Evolutionary conservation across 148 eudicot species (phyloP), one percentile per base, ranked within the genome.

Genomic region (Fallopia convolvulus): DNA sequence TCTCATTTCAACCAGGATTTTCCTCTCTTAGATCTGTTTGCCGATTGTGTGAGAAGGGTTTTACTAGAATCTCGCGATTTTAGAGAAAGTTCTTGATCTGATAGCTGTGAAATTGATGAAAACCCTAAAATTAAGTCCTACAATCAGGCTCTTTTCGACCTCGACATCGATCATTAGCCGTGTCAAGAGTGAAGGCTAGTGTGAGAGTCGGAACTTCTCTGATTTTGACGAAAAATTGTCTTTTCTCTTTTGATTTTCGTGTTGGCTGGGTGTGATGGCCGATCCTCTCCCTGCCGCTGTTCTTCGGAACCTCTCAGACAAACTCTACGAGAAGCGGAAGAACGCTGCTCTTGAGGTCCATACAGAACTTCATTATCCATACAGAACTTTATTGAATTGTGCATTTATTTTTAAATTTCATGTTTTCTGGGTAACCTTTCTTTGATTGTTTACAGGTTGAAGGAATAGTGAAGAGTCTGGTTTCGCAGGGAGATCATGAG

Each of bases 331-430:
- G 87, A 95, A 95, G 83, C 92, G 99, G 49, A 95, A 95, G 78
- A 95, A 91, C 83, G 99, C 99, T 71, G 99, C 99, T 55, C 89
- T 95, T 50, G 99, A 95, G 93, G 99, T 95, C 26, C 8, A 48
- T 56, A 5, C 46, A 50, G 14, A 23, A 68, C 46, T 78, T 36
- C 70, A 40, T n/a, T n/a, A n/a, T 95, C 26, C 8, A 48, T 56
- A 5, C 46, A 50, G 14, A 23, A 68, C 46, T 78, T 36, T 52
- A 40, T 55, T 40, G 10, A 56, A 39, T 68, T 30, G 12, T 63
- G 70, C 36, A 32, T 63, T 17, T 77, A 56, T 46, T 40, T 33
- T 80, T 75, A 21, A 23, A 77, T 60, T 76, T 68, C 72, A 66
- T 8, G 55, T 48, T 61, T 4, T 36, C 74, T 65, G 33, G 0